These are phyloP conservation scores for Penicillium freii DNA, from an alignment of 2,329 filamentous ascomycete species.

Conservation along the genomic window DNA sequence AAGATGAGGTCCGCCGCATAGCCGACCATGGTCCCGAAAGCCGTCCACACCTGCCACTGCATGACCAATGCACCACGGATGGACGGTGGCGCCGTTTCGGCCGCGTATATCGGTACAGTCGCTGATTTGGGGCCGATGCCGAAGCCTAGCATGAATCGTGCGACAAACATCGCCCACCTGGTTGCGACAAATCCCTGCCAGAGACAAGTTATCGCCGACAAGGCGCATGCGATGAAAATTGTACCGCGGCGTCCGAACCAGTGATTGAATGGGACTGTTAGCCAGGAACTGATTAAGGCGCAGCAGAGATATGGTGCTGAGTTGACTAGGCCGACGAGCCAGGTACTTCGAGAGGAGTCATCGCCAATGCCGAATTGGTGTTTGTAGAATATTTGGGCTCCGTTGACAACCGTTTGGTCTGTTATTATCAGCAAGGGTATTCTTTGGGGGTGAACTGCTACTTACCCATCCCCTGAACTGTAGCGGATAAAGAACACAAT, in stretches of 20 bases:
- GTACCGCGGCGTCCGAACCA: constrained; percentile 68
- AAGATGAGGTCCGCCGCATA: constrained; percentile 63
- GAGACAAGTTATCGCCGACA: constrained; percentile 57
- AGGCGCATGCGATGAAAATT: constrained; percentile 72
- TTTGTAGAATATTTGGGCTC: constrained; percentile 65
- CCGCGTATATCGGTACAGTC: constrained; percentile 73
- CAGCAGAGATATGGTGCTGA: constrained; percentile 60
- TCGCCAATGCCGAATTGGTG: constrained; percentile 59
- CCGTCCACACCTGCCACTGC: constrained; percentile 68
- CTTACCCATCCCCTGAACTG: constrained; percentile 66
- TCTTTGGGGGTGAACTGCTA: not conserved
- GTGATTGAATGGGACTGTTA: constrained; percentile 70
- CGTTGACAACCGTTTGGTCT: constrained; percentile 69
- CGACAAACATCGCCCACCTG: constrained; percentile 69
- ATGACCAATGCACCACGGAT: constrained; percentile 76
- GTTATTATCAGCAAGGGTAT: not conserved
- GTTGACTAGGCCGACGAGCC: constrained; percentile 64
- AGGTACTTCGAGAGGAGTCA: constrained; percentile 49
- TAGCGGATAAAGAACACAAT: constrained; percentile 65
- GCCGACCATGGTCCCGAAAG: constrained; percentile 54
- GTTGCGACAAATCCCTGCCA: constrained; percentile 66
- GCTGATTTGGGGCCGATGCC: constrained; percentile 74
- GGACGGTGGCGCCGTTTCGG: constrained; percentile 67
- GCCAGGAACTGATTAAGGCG: constrained; percentile 68
- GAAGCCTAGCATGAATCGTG: constrained; percentile 71